Base-by-base conservation (phyloP, 169 alveolate species). In the Plasmodium gonderi region DNA sequence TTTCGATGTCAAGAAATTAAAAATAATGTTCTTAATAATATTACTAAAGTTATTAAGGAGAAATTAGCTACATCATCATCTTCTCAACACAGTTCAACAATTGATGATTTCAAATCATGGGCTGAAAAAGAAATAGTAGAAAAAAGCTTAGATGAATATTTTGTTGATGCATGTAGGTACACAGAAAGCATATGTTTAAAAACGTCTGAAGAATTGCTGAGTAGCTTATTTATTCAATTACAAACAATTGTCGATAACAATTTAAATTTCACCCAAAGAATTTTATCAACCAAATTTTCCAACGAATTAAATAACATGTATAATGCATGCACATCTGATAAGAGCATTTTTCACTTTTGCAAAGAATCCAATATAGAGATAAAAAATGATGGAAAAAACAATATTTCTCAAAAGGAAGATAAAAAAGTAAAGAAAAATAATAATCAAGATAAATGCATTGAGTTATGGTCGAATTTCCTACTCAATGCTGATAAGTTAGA, bases 1-100 rank as follows among this genome's bases (percentile, higher is more conserved):
- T 95, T 94, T 90, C 78, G 98, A 36, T 97, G 98, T 78, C 96
- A 96, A 38, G 98, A 97, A 78, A 94, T 97, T 49, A 97, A 97
- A 91, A 85, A 75, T 79, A 79, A 80, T 74, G 96, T 95, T 9
- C 75, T 96, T 54, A 94, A 74, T 9, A 91, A 64, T 36, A 75
- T 85, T 20, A 40, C 69, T 54, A 75, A 64, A 23, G 36, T 31
- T 31, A 75, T 95, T 14, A 80, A 81, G 65, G 95, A 64, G 40
- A 89, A 91, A 44, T 44, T 91, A 14, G 14, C 83, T 1, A 80
- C 44, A 4, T 91, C 93, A 23, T 60, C 72, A 7, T n/a, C 72
- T 7, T 36, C 17, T 12, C 72, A 17, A 23, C 93, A 90, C 26
- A 26, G 26, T 29, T 51, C 67, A n/a, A 20, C 36, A 14, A 77